Percentiles rank a stretch among this genome's conserved stretches.
phyloP scores from a whole-genome alignment of 2,329 filamentous ascomycete species.

The Tricladium varicosporioides region DNA sequence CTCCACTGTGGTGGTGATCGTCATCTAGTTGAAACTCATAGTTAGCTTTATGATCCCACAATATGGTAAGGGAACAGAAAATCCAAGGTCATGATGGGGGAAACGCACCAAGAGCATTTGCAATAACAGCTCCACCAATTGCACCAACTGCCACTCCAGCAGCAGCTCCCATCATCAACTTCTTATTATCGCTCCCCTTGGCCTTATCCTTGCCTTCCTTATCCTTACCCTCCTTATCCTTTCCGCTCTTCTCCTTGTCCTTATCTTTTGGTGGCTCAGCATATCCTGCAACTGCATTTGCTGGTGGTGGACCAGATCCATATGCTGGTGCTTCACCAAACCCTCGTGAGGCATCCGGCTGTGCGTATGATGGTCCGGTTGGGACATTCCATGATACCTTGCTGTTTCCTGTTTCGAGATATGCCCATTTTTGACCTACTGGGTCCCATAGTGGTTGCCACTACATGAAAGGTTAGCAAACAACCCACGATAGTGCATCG shows the following conservation, averaged over 20 bases:
- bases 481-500: no score
- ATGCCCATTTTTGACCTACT: constrained; percentile 61
- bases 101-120: constrained; percentile 52
- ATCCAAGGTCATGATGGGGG: constrained; percentile 25
- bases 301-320: constrained; percentile 7
- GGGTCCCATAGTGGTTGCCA: constrained; percentile 65
- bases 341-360: constrained; percentile 27
- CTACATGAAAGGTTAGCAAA: constrained; percentile 50
- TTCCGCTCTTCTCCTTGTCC: constrained; percentile 11
- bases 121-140: constrained; percentile 55
- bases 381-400: constrained; percentile 34
- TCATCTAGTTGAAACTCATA: constrained; percentile 35
- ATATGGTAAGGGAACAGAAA: no score
- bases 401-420: constrained; percentile 46
- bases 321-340: constrained; percentile 6
- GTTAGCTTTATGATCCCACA: no score
- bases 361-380: constrained; percentile 46
- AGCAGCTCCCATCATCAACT: constrained; percentile 53
- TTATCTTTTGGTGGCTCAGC: constrained; percentile 12
- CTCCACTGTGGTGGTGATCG: constrained; percentile 17
- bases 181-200: constrained; percentile 39
- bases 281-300: constrained; percentile 22
- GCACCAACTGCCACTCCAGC: constrained; percentile 56
- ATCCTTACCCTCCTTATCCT: constrained; percentile 15
- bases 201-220: constrained; percentile 10